A percentile compares a stretch with the other conserved stretches of the same genome.
Evolutionary conservation across 306 rosid species (phyloP).

Genomic region (Hippophae tibetana): DNA sequence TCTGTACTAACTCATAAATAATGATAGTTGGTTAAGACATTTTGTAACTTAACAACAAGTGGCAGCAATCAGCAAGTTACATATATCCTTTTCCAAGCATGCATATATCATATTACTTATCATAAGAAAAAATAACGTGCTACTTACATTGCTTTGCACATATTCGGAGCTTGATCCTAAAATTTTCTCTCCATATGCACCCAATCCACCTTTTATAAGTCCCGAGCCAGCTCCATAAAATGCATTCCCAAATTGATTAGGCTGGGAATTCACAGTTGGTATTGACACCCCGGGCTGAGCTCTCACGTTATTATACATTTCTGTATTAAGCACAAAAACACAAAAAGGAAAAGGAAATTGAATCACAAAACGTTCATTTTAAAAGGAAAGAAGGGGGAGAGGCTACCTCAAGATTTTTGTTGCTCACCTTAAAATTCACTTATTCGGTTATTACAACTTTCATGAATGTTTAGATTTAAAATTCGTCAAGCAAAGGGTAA

Average conservation of each 20-base stretch:
- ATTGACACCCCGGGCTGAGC: constrained; percentile 45
- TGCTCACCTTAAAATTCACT: no score
- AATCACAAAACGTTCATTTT: neutral
- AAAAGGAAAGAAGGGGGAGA: no score
- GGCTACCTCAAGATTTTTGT: no score
- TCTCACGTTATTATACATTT: constrained; percentile 65
- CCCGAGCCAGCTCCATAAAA: constrained; percentile 94
- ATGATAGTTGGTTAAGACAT: no score
- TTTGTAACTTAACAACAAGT: no score
- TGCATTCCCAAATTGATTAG: constrained; percentile 80
- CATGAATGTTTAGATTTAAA: no score
- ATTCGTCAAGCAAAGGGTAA: no score
- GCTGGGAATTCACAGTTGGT: constrained; percentile 46
- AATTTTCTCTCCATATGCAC: constrained; percentile 91
- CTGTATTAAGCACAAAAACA: constrained; percentile 13
- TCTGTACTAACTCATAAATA: no score
- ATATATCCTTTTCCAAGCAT: neutral
- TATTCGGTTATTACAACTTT: no score
- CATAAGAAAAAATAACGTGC: neutral
- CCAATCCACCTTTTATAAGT: constrained; percentile 85
- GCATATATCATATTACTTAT: neutral
- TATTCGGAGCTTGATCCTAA: constrained; percentile 93
- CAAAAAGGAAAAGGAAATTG: neutral
- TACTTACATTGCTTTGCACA: constrained; percentile 95
- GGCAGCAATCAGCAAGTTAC: neutral